A percentile compares a stretch with the other conserved stretches of the same genome.
Conservation (phyloP, 108 stramenopile genomes). For the Seminavis robusta region DNA sequence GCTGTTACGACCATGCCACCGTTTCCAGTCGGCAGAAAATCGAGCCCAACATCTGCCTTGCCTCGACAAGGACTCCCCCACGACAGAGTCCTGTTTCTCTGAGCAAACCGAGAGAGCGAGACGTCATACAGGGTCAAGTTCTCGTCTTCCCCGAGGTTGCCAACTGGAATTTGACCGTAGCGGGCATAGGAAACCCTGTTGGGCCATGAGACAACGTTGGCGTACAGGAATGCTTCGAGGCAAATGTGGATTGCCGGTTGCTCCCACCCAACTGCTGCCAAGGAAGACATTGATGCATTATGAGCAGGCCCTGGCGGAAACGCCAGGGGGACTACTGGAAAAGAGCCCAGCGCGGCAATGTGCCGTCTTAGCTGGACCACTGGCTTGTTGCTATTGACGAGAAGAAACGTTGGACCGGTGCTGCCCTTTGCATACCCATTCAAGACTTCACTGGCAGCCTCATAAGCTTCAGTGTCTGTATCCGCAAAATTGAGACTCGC, state of each 20-base stretch:
- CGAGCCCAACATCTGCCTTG: conserved; percentile 86
- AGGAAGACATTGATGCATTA: conserved; percentile 67
- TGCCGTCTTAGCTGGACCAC: conserved; percentile 46
- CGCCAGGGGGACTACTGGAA: conserved; percentile 80
- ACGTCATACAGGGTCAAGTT: conserved; percentile 79
- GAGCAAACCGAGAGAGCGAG: conserved; percentile 67
- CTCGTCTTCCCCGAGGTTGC: conserved; percentile 86
- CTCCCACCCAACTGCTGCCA: conserved; percentile 93
- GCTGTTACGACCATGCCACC: conserved; percentile 18
- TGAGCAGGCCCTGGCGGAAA: conserved; percentile 83
- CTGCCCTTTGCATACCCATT: conserved; percentile 59
- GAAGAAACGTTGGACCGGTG: conserved; percentile 85
- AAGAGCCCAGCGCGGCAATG: conserved; percentile 77
- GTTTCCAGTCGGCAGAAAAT: conserved; percentile 36
- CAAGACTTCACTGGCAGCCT: conserved; percentile 71
- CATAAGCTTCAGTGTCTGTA: conserved; percentile 56
- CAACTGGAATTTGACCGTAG: conserved; percentile 90
- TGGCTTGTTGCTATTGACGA: conserved; percentile 62
- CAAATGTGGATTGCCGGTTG: conserved; percentile 76
- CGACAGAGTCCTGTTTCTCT: conserved; percentile 81
- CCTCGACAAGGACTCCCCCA: conserved; percentile 88
- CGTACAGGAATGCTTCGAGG: conserved; percentile 76
- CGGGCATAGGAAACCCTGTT: conserved; percentile 74
- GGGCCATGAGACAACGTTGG: conserved; percentile 80
- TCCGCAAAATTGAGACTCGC: conserved; percentile 54